Evolutionary conservation across 331 rosid genomes (phyloP), one percentile per base, ranked within the genome.

Genomic region (Pyrus hybrid): DNA sequence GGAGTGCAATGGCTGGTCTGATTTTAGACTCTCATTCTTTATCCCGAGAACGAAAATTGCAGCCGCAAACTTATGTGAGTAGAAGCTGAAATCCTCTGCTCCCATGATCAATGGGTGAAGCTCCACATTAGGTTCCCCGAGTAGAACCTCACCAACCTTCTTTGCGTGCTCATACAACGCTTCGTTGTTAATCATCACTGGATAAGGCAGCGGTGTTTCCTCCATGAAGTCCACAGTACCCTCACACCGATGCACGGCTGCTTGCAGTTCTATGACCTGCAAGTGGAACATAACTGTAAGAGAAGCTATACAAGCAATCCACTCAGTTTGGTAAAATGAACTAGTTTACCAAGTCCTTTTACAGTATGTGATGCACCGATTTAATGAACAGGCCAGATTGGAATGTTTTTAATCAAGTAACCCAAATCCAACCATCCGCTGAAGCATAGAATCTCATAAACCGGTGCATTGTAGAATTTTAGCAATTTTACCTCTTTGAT

Each of bases 11-110:
- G 79, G 62, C 62, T 25, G 54, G 17, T 75, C 81, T 23, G 88
- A 75, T 43, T 82, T 78, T 13, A 78, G 30, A 5, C 80, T 84
- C 68, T 82, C 87, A 22, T 88, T 86, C 35, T 74, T 76, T 18
- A 77, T 71, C 13, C 90, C 90, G 8, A 88, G 71, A 77, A 78
- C 37, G 62, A 86, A 86, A 67, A 82, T 77, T 4, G 86, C 61
- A 13, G 86, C 83, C 7, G 85, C 73, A 63, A 76, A 78, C 65
- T 80, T 63, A 71, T 80, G 81, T 12, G 89, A 76, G 85, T 76
- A 88, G 80, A 82, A 88, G 83, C 87, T 81, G 82, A 86, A 84
- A 73, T 86, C 87, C 79, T 86, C 93, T 4, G 89, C 77, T 25
- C 83, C 93, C 90, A 83, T 82, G 23, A 32, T 14, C 37, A 49